phyloP scores from a whole-genome alignment of 2,329 filamentous ascomycete genomes.

The Beauveria sp. region DNA sequence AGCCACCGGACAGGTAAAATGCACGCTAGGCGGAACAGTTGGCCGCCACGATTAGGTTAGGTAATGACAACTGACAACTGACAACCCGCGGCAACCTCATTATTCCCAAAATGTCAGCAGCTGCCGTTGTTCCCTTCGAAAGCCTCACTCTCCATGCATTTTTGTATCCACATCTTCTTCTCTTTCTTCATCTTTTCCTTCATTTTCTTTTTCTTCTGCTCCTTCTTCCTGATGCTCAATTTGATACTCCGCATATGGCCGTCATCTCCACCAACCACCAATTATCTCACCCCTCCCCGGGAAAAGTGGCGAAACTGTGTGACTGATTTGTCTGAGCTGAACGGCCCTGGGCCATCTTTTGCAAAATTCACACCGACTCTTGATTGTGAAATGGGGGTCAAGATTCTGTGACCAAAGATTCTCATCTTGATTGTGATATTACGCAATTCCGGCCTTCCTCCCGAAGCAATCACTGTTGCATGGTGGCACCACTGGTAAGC shows the following conservation, averaged over 20 bases:
- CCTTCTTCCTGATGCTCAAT: no score
- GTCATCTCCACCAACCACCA: not conserved
- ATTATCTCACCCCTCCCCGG: not conserved
- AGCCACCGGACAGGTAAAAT: not conserved
- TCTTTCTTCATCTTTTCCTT: no score
- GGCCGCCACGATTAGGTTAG: not conserved
- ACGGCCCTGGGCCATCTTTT: not conserved
- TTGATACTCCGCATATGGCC: no score
- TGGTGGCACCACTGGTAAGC: not conserved
- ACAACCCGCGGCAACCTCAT: no score
- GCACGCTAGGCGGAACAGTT: not conserved
- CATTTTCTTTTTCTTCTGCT: no score
- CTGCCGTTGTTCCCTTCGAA: not conserved
- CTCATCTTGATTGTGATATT: not conserved
- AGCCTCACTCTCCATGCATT: not conserved
- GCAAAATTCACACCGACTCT: not conserved
- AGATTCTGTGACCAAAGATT: not conserved
- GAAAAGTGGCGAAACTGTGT: not conserved
- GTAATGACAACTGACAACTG: slow-evolving; percentile 2
- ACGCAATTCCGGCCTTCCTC: not conserved
- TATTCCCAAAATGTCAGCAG: not conserved
- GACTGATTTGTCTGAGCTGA: not conserved
- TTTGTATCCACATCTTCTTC: not conserved
- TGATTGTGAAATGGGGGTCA: not conserved
- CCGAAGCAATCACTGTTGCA: not conserved